Conservation (phyloP, 2,329 filamentous ascomycete genomes). For the Aspergillaceae sp. region DNA sequence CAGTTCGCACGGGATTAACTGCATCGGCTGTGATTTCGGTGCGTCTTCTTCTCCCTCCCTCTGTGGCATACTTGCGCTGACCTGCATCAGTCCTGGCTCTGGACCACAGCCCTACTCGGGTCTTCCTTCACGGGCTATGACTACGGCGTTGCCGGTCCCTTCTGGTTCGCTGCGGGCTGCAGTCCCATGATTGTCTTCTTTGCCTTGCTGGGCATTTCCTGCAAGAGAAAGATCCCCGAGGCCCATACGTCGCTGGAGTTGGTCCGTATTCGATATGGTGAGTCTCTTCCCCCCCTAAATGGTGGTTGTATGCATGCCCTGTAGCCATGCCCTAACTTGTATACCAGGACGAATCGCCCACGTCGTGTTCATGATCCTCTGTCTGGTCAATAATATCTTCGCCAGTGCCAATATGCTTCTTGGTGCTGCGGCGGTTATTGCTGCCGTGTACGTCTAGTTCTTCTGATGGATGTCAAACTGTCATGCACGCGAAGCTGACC, state of each 20-base stretch:
- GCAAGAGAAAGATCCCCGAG: slow-evolving; percentile 46
- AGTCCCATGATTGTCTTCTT: slow-evolving; percentile 51
- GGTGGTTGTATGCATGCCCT: not conserved
- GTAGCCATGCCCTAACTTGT: not conserved
- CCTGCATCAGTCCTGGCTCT: slow-evolving; percentile 40
- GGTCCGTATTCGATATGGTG: slow-evolving; percentile 45
- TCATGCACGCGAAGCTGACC: slow-evolving; percentile 4
- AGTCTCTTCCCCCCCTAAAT: not conserved
- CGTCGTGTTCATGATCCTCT: slow-evolving; percentile 45
- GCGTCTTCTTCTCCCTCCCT: slow-evolving; percentile 3
- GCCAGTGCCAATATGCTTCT: slow-evolving; percentile 48
- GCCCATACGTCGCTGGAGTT: slow-evolving; percentile 49
- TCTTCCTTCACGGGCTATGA: slow-evolving; percentile 45
- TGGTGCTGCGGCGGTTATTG: slow-evolving; percentile 36
- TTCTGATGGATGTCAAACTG: not conserved
- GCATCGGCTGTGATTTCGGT: slow-evolving; percentile 47
- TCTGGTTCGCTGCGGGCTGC: slow-evolving; percentile 51
- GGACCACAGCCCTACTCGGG: slow-evolving; percentile 46
- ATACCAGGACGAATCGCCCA: slow-evolving; percentile 36
- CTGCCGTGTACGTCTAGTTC: slow-evolving; percentile 16
- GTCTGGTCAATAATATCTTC: slow-evolving; percentile 48
- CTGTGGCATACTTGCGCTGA: no score
- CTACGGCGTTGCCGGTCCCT: slow-evolving; percentile 48
- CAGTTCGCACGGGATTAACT: slow-evolving; percentile 44
- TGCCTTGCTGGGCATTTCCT: slow-evolving; percentile 43